phyloP scores from a whole-genome alignment of 2,329 filamentous ascomycete species.

The Herpotrichia juniperi region DNA sequence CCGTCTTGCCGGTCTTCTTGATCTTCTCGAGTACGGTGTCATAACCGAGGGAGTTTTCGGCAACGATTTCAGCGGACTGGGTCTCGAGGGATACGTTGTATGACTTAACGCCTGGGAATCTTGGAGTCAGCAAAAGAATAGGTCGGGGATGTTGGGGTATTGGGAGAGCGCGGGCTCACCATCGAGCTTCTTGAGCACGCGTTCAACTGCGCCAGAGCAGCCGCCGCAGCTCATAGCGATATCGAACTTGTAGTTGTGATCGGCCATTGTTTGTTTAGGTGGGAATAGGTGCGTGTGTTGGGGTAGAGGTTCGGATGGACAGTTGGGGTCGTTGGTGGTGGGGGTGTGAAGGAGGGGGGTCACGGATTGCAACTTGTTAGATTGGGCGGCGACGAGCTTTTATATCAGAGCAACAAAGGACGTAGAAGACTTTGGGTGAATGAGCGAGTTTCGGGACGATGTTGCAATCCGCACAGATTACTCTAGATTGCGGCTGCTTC shows the following conservation, averaged over 20 bases:
- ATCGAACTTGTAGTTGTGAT: constrained; percentile 94
- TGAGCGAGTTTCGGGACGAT: constrained; percentile 42
- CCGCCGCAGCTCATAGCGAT: constrained; percentile 93
- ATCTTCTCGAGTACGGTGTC: constrained; percentile 85
- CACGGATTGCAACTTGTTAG: neutral
- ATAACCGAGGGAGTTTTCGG: constrained; percentile 73
- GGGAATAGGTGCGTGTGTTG: constrained; percentile 2
- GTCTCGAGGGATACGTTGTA: constrained; percentile 87
- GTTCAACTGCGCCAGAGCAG: constrained; percentile 92
- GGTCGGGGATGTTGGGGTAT: neutral
- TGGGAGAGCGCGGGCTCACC: constrained; percentile 61
- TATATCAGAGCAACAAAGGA: constrained; percentile 11
- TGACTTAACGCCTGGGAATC: constrained; percentile 75
- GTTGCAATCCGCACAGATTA: constrained; percentile 39
- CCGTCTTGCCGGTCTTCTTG: constrained; percentile 92
- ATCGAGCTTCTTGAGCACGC: constrained; percentile 89
- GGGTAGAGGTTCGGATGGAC: neutral
- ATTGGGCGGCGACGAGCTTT: constrained; percentile 14
- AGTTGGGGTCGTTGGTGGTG: neutral
- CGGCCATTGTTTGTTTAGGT: constrained; percentile 35
- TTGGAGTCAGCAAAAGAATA: constrained; percentile 8
- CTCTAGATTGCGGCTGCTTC: constrained; percentile 33
- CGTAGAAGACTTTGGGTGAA: constrained; percentile 12
- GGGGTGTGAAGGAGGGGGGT: neutral
- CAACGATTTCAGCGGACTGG: constrained; percentile 80